phyloP scores from a whole-genome alignment of 2,329 filamentous ascomycete species.

The Davidsoniella australis region DNA sequence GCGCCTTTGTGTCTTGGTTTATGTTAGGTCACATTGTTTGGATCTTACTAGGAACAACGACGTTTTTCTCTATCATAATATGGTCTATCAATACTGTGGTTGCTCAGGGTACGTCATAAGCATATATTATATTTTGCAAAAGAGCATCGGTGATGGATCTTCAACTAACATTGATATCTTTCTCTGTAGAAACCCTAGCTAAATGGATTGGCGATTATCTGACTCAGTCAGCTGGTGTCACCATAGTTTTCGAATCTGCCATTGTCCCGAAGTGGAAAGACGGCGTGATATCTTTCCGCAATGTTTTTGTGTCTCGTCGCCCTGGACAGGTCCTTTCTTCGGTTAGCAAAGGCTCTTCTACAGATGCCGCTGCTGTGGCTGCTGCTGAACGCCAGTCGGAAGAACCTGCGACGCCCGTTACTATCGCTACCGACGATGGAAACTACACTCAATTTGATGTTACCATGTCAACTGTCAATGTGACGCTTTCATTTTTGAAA shows the following conservation, averaged over 20 bases:
- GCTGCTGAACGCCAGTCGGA: conserved; percentile 49
- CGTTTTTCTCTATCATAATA: conserved; percentile 85
- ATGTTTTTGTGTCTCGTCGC: conserved; percentile 84
- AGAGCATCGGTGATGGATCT: neutral
- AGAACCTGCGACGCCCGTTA: conserved; percentile 22
- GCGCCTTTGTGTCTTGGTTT: conserved; percentile 87
- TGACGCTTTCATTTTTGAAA: conserved; percentile 91
- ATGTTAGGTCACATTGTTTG: conserved; percentile 84
- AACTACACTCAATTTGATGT: conserved; percentile 98
- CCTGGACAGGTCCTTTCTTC: conserved; percentile 68
- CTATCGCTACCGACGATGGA: conserved; percentile 56
- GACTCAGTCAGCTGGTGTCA: conserved; percentile 80
- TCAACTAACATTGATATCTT: conserved; percentile 13
- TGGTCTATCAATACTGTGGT: conserved; percentile 90
- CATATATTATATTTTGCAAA: neutral
- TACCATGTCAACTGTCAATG: conserved; percentile 86
- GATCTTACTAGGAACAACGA: conserved; percentile 93
- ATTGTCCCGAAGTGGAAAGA: conserved; percentile 94
- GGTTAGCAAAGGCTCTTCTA: conserved; percentile 82
- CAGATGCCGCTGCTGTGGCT: conserved; percentile 67
- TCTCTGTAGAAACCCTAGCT: conserved; percentile 60
- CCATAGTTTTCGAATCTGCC: conserved; percentile 90
- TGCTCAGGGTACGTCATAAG: conserved; percentile 52
- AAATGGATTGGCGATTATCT: conserved; percentile 91
- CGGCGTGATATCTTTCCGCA: conserved; percentile 89